phyloP scores from a whole-genome alignment of 345 rosid species.

The Tarenaya hassleriana region DNA sequence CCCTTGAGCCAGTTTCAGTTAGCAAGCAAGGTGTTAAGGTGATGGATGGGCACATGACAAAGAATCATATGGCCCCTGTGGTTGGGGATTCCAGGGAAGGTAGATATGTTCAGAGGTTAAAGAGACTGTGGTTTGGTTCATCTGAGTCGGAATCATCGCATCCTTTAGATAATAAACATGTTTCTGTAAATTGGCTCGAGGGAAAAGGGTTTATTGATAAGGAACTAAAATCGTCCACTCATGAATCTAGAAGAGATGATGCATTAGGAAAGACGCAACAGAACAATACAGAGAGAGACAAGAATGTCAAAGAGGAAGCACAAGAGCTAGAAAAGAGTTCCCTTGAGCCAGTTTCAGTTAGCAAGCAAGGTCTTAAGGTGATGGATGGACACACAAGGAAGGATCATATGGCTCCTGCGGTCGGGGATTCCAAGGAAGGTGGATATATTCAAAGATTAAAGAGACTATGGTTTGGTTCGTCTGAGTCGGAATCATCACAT shows the following conservation, averaged over 20 bases:
- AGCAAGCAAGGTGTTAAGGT: constrained; percentile 21
- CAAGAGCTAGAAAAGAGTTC: constrained; percentile 3
- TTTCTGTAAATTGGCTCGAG: too few relatives aligned
- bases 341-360: constrained; percentile 17
- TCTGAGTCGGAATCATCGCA: constrained; percentile 22
- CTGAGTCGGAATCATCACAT: constrained; percentile 21
- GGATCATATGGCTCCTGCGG: too few relatives aligned
- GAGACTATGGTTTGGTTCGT: constrained; percentile 44
- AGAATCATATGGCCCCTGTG: too few relatives aligned
- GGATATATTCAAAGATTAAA: constrained; percentile 36
- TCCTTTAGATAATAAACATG: constrained; percentile 11
- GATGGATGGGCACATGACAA: constrained; percentile 9
- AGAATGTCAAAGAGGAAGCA: constrained; percentile 4
- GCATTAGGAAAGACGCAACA: constrained; percentile 19
- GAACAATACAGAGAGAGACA: not conserved
- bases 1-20: constrained; percentile 18
- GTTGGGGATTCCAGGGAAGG: constrained; percentile 34
- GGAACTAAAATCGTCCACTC: constrained; percentile 13
- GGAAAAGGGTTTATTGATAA: constrained; percentile 24
- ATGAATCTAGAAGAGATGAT: constrained; percentile 16
- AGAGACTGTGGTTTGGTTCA: constrained; percentile 46
- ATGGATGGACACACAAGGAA: too few relatives aligned
- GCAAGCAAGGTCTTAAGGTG: constrained; percentile 12
- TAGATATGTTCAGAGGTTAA: constrained; percentile 34
- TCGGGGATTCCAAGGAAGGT: constrained; percentile 34